A percentile compares a stretch with the other conserved stretches of the same genome.
phyloP scores from a whole-genome alignment of 495 filamentous ascomycete genomes.

The Pseudotulostoma volvatum region DNA sequence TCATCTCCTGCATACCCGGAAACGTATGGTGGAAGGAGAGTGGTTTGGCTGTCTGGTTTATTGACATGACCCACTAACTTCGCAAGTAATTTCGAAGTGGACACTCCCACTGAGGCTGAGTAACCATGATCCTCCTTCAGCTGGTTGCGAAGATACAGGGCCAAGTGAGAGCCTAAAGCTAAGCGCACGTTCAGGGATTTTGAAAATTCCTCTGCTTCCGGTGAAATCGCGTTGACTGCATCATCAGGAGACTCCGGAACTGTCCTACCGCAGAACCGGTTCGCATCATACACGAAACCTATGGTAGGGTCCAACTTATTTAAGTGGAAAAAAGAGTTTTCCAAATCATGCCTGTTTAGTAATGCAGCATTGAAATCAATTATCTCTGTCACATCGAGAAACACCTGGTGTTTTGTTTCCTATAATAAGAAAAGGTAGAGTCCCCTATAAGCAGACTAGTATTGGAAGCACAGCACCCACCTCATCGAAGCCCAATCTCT shows the following conservation, averaged over 20 bases:
- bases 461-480: conserved; percentile 15
- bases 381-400: conserved; percentile 70
- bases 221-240: conserved; percentile 9
- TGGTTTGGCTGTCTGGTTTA: conserved; percentile 77
- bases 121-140: conserved; percentile 70
- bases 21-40: conserved; percentile 50
- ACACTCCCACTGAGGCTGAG: conserved; percentile 73
- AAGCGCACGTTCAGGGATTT: conserved; percentile 34
- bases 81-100: conserved; percentile 67
- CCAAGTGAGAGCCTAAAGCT: conserved; percentile 58
- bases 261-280: conserved; percentile 38
- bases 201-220: conserved; percentile 2
- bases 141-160: conserved; percentile 47
- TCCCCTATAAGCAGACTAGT: background rate
- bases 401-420: conserved; percentile 32
- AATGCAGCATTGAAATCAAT: conserved; percentile 59
- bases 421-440: background rate
- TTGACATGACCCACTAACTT: conserved; percentile 74
- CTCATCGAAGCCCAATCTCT: conserved; percentile 80
- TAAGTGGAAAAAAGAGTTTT: conserved; percentile 65
- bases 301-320: conserved; percentile 54
- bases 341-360: conserved; percentile 48
- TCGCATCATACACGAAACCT: conserved; percentile 67
- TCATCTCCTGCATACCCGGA: conserved; percentile 5
- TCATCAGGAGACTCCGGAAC: conserved; percentile 23